Percentiles rank a stretch among this genome's conserved stretches.
These are phyloP conservation scores for Geotrichum australiense DNA, from an alignment of 1,139 yeast genomes.

Conservation along the genomic window DNA sequence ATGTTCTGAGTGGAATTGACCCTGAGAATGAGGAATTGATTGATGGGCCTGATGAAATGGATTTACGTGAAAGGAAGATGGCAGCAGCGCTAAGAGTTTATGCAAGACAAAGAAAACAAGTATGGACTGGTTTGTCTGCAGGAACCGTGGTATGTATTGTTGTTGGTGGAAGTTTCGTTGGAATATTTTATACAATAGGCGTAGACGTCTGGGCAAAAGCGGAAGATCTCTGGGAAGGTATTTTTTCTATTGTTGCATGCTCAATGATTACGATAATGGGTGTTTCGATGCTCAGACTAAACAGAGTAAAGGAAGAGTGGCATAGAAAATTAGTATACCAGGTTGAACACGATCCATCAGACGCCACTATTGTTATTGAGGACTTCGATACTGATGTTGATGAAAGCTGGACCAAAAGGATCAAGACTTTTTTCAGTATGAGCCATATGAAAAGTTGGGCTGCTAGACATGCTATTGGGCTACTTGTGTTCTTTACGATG, in stretches of 20 bases:
- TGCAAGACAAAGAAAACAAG: too few species aligned
- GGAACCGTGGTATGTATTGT: slow-evolving; percentile 68
- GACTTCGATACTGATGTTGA: slow-evolving; percentile 1
- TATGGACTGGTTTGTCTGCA: slow-evolving; percentile 72
- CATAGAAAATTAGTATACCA: slow-evolving; percentile 55
- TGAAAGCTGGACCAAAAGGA: not conserved
- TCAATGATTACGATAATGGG: slow-evolving; percentile 86
- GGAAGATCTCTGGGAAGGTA: slow-evolving; percentile 89
- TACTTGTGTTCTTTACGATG: slow-evolving; percentile 75
- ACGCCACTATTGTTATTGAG: not conserved
- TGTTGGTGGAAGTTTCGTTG: slow-evolving; percentile 69
- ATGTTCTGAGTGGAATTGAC: not conserved
- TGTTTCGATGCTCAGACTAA: slow-evolving; percentile 71
- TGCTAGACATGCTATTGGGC: slow-evolving; percentile 62
- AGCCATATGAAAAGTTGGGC: not conserved
- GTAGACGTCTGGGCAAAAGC: slow-evolving; percentile 76
- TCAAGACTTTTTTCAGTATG: too few species aligned
- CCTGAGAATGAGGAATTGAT: too few species aligned
- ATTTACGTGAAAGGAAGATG: too few species aligned
- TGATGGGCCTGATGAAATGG: too few species aligned
- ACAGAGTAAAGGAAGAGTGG: slow-evolving; percentile 87
- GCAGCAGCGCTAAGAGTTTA: too few species aligned
- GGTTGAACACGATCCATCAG: slow-evolving; percentile 38
- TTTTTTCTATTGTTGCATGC: slow-evolving; percentile 74
- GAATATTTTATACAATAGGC: slow-evolving; percentile 68